Base-by-base conservation (phyloP, 192 early-diverging fungal genomes). In the Backusella tuberculispora region DNA sequence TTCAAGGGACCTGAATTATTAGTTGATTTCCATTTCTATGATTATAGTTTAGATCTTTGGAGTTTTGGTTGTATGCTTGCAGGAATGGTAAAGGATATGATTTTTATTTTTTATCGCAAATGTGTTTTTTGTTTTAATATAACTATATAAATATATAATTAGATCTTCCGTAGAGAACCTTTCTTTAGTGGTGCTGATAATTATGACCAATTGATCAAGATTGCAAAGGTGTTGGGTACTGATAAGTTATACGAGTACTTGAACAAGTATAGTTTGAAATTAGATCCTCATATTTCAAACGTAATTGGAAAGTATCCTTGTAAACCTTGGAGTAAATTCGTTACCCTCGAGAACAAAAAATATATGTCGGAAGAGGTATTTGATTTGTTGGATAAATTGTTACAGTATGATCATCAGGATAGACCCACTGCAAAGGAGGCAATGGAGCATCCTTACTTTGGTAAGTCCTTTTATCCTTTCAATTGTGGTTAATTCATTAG, bases 1-100 rank as follows among this genome's bases (percentile, higher is more conserved):
- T 99, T 97, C 84, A 99, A 99, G 81, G 96, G 96, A 2, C 98
- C 98, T 6, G 98, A 99, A 81, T 88, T 99, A 69, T 88, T 99
- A 64, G 97, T 99, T 41, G 97, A 98, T 81, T 98, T 96, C 82
- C 96, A 95, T 76, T 92, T 93, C 79, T 99, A 99, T 81, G 98
- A 99, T 85, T 99, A 99, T 75, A 96, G 95, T 41, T 87, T 99
- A 71, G 98, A 99, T 78, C 95, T 99, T 93, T 99, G 98, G 98
- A 95, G 95, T 83, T 89, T 97, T 76, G 98, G 98, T 17, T 97
- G 96, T 80, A 99, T 98, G 96, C 96, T 99, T 85, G 98, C 97
- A 38, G 95, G 94, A 85, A 99, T 99, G 94, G 93, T 95, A 84
- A 76, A 15, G n/a, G 3, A 34, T 34, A 34, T 34, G 29, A 34